Base-by-base conservation (phyloP, 208 protist species). In the Histomonas meleagridis region DNA sequence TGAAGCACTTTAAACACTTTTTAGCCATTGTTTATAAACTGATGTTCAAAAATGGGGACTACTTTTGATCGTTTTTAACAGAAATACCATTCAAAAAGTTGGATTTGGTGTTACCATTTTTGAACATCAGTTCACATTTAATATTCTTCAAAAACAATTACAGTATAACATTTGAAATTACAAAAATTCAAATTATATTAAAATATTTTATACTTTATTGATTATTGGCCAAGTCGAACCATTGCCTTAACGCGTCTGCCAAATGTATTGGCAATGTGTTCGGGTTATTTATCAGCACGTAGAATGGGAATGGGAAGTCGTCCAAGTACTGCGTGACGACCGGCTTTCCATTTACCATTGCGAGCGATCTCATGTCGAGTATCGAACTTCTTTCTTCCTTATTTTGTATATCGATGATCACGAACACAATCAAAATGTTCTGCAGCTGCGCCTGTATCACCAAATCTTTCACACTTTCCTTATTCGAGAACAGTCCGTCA, bases 231-330 rank as follows among this genome's bases (percentile, higher is more conserved):
- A 97, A 90, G 92, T 98, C 96, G 92, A 99, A 98, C 97, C 98
- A 99, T 96, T 99, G 98, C 43, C 98, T 95, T 92, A 99, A 96
- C 14, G 98, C 97, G 95, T 99, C 98, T 23, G 97, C 96, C 23
- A 99, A 95, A 55, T 98, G 95, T 62, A 97, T 94, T 9, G 98
- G 98, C 55, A 99, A 95, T 55, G 94, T 95, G 48, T 96, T 93
- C 51, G 99, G 95, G 62, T 99, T 97, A 91, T 97, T 95, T 53
- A 99, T 95, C 78, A 99, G 95, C 23, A 99, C 94, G 93, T 99
- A 99, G 94, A 98, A 99, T 28, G 97, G 97, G 92, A 99, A 99
- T 55, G 99, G 99, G 93, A 99, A 99, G 69, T 96, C 95, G 91
- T 99, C 97, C 95, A 99, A 97, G 95, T 99, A 99, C 0, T 95